Evolutionary conservation across 2,329 filamentous ascomycete species (phyloP), one percentile per base, ranked within the genome.

Genomic region (Penicillium expansum): DNA sequence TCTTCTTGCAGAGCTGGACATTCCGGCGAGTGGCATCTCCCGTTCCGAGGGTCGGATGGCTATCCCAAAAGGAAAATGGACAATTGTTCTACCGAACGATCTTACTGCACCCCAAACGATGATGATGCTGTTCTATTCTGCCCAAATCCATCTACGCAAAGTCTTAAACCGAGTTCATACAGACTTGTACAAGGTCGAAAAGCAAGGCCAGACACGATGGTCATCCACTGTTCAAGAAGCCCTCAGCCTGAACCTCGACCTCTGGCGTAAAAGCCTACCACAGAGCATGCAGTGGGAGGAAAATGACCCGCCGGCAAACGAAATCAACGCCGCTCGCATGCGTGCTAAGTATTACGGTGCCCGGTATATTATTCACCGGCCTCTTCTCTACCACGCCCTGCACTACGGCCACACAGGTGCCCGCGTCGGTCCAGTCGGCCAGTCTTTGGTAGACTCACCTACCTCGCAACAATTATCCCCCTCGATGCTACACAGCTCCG

Each of bases 321-420:
- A 96, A 48, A 92, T 97, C 58, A 85, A 97, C 16, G 81, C 85
- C 13, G 93, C 93, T 32, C 85, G 94, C 22, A 80, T 97, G 59
- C 87, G 93, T 41, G 94, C 90, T 14, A 97, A 99, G 73, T 97
- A 94, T 74, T 97, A 93, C 80, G 94, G 94, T 20, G 92, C 91
- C 0, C 85, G 89, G 62, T 92, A 95, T 60, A 92, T 97, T 69
- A 92, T 93, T 27, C 89, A 94, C 71, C 85, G 94, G 24, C 91
- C 90, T 0, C 91, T 93, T 58, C 74, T 88, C 20, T 83, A 84
- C 63, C 80, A 84, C 54, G 83, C 82, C 2, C 77, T 87, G 2
- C 82, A 86, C 60, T 76, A 78, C 51, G 65, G 69, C 61, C 69
- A 74, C 49, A 65, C 71, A 24, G 73, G 70, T 88, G 64, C 58